Evolutionary conservation across 192 early-diverging fungal genomes (phyloP), one percentile per base, ranked within the genome.

Genomic region (Diversispora eburnea): DNA sequence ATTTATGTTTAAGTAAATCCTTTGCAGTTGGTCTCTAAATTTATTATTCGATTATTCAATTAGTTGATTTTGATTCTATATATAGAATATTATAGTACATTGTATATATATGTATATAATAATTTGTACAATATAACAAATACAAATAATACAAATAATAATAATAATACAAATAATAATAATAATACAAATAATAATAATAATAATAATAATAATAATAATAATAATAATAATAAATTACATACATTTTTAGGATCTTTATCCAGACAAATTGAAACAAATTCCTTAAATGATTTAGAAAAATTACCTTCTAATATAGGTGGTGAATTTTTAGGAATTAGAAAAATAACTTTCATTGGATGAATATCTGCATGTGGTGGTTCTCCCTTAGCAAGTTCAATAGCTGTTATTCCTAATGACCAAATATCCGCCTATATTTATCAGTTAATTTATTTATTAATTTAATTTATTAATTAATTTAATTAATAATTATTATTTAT

Each of bases 341-440:
- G 81, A 75, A 98, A 95, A 48, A 99, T 81, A 13, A 94, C 97
- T 76, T 93, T 92, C 92, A 98, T 94, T 5, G 96, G 95, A 72
- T 94, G 95, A 75, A 95, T 84, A 72, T 99, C 92, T 10, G 94
- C 92, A 67, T 94, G 90, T 20, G 96, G 98, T 33, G 98, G 95
- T 76, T 90, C 84, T 13, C 94, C 95, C 63, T 93, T 95, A 13
- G 95, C 95, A 43, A 99, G 81, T 83, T 99, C 97, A 46, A 98
- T 93, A 0, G 95, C 95, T 3, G 96, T 99, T 74, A 99, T 97
- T 1, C 97, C 97, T 42, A 97, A 83, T 43, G 91, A 93, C 97
- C 97, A 99, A 39, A 99, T 96, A 84, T 99, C 97, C 0, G 97
- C 97, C 83, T 91, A 75, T 41, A 41, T 54, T 59, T 33, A 33